phyloP scores from a whole-genome alignment of 352 stramenopile species.

The Phytophthora parvispora region DNA sequence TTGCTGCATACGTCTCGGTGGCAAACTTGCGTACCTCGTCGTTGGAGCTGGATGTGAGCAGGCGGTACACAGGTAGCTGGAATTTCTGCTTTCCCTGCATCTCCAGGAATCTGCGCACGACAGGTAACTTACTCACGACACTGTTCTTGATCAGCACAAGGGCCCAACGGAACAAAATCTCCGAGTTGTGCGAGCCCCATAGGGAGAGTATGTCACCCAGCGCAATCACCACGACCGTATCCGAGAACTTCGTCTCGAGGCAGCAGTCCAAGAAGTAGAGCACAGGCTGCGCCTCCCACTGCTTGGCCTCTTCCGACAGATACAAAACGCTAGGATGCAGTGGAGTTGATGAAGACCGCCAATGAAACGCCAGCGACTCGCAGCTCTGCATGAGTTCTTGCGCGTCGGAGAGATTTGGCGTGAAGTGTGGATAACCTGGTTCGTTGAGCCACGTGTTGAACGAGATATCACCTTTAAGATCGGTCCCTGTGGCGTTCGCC shows the following conservation, averaged over 20 bases:
- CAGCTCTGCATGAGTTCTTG: slow-evolving; percentile 78
- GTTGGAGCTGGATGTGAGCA: slow-evolving; percentile 58
- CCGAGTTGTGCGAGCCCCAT: slow-evolving; percentile 68
- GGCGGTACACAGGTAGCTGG: slow-evolving; percentile 76
- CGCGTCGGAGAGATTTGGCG: slow-evolving; percentile 70
- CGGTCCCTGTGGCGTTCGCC: slow-evolving; percentile 43
- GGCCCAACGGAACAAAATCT: slow-evolving; percentile 78
- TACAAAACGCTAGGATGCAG: slow-evolving; percentile 76
- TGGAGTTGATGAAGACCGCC: slow-evolving; percentile 53
- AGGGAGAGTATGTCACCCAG: slow-evolving; percentile 66
- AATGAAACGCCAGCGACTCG: slow-evolving; percentile 74
- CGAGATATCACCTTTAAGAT: slow-evolving; percentile 70
- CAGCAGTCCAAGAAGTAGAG: slow-evolving; percentile 83
- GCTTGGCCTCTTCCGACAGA: slow-evolving; percentile 64
- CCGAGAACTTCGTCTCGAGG: slow-evolving; percentile 52
- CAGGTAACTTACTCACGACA: slow-evolving; percentile 49
- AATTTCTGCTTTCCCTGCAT: slow-evolving; percentile 88
- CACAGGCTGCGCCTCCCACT: slow-evolving; percentile 66
- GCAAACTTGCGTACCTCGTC: slow-evolving; percentile 55
- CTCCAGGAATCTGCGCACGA: slow-evolving; percentile 66
- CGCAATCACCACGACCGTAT: slow-evolving; percentile 51
- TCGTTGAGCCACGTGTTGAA: slow-evolving; percentile 79
- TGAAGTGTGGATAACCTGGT: slow-evolving; percentile 67
- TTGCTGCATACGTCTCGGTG: slow-evolving; percentile 49
- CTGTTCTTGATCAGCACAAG: slow-evolving; percentile 75